Evolutionary conservation across 176 grass and related monocot species (phyloP).

Genomic region (Carex pumila): DNA sequence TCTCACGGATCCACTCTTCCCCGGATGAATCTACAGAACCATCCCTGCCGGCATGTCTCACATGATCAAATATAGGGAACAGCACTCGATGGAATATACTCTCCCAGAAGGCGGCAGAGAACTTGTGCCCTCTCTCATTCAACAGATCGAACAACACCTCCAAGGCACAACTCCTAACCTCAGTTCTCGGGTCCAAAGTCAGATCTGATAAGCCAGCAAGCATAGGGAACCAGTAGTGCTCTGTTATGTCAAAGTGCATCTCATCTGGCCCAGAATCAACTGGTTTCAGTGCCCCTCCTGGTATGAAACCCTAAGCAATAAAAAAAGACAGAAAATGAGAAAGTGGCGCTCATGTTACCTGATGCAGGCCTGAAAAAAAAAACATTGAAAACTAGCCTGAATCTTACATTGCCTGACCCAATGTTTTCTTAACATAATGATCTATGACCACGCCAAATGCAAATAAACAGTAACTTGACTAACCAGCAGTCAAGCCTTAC

Average conservation of each 20-base stretch:
- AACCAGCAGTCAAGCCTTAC: neutral
- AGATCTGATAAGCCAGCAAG: conserved; percentile 97
- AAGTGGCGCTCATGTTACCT: neutral
- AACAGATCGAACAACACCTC: conserved; percentile 98
- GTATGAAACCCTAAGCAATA: conserved; percentile 70
- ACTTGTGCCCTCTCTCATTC: conserved; percentile 98
- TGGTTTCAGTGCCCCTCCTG: conserved; percentile 85
- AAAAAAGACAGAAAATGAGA: conserved; percentile 23
- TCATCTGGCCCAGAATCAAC: conserved; percentile 49
- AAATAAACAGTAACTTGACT: neutral
- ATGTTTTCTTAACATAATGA: neutral
- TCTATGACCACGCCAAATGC: neutral
- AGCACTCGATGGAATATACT: conserved; percentile 96
- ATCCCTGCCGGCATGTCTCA: conserved; percentile 91
- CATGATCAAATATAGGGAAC: conserved; percentile 99
- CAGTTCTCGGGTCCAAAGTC: conserved; percentile 85
- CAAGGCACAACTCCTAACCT: conserved; percentile 94
- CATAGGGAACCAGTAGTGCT: conserved; percentile 99
- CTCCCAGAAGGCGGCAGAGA: conserved; percentile 97
- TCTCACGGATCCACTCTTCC: conserved; percentile 95
- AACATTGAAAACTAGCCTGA: neutral
- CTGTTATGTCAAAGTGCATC: conserved; percentile 78
- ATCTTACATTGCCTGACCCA: neutral
- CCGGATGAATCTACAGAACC: conserved; percentile 53
- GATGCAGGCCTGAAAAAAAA: neutral